Evolutionary conservation across 2,329 filamentous ascomycete genomes (phyloP).

Genomic region (Colletotrichum tabaci): DNA sequence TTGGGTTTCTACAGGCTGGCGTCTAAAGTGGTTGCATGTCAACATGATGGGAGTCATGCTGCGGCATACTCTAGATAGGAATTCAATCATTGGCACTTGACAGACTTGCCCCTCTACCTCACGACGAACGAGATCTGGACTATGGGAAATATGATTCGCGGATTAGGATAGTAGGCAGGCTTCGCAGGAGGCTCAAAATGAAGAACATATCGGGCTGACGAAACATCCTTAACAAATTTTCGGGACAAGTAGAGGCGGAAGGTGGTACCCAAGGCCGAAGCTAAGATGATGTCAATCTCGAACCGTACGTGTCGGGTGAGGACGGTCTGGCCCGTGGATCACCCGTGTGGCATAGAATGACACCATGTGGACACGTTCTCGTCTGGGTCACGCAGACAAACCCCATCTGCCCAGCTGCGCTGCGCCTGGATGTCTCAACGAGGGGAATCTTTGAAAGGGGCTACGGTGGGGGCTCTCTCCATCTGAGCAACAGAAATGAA

Average conservation of each 20-base stretch:
- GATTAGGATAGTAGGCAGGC: constrained; percentile 3
- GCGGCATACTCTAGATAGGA: constrained; percentile 44
- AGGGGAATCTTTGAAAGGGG: constrained; percentile 12
- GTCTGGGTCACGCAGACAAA: constrained; percentile 28
- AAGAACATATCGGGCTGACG: constrained; percentile 15
- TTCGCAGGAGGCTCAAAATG: constrained; percentile 15
- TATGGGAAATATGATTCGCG: neutral
- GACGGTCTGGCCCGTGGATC: constrained; percentile 39
- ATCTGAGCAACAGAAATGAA: constrained; percentile 17
- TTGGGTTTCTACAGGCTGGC: constrained; percentile 58
- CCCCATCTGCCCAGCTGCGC: constrained; percentile 30
- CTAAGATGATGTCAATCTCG: constrained; percentile 34
- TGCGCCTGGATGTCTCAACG: constrained; percentile 25
- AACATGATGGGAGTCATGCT: constrained; percentile 46
- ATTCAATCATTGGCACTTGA: constrained; percentile 45
- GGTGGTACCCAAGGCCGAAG: neutral
- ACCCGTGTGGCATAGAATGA: constrained; percentile 27
- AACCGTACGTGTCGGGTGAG: constrained; percentile 16
- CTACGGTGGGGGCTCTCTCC: neutral
- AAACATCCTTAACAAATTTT: neutral
- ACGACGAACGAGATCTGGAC: constrained; percentile 17
- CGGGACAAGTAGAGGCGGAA: constrained; percentile 11
- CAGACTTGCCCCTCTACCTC: constrained; percentile 10
- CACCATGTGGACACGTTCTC: constrained; percentile 21
- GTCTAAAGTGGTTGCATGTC: constrained; percentile 61